Conservation (phyloP, 2,329 filamentous ascomycete species). For the Monosporascus sp. region DNA sequence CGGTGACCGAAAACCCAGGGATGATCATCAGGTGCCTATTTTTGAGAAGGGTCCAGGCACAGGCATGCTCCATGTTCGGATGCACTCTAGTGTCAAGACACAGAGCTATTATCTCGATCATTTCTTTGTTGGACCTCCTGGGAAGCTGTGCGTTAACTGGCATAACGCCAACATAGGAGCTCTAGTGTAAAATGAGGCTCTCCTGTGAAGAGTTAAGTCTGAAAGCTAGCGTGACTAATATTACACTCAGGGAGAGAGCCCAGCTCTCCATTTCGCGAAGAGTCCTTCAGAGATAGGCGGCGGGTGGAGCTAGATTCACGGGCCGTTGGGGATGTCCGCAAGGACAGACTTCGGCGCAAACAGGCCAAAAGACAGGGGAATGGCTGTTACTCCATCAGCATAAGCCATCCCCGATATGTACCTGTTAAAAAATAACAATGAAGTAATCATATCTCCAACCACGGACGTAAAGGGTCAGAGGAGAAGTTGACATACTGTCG, state of each 20-base stretch:
- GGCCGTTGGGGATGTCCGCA: neutral
- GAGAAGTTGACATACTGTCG: neutral
- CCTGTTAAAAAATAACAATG: neutral
- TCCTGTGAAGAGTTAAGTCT: too few species aligned
- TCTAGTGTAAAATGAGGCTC: neutral
- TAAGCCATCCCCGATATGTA: neutral
- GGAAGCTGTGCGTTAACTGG: neutral
- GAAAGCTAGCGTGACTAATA: too few species aligned
- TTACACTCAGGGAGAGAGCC: too few species aligned
- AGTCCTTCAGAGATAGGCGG: neutral
- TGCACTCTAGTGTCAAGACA: neutral
- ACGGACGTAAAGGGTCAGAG: neutral
- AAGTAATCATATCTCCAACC: neutral
- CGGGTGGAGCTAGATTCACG: neutral
- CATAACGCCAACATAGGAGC: neutral
- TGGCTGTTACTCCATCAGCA: neutral
- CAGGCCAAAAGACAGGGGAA: neutral
- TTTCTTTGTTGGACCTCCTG: neutral
- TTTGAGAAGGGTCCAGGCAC: slow-evolving; percentile 17
- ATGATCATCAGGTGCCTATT: slow-evolving; percentile 31
- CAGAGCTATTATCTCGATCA: neutral
- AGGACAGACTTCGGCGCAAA: neutral
- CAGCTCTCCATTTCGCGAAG: too few species aligned
- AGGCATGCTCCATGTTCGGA: neutral
- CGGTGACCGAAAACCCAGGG: slow-evolving; percentile 40